Evolutionary conservation across 1,284 basidiomycete species (phyloP), one percentile per base, ranked within the genome.

Genomic region (Abortiporus biennis): DNA sequence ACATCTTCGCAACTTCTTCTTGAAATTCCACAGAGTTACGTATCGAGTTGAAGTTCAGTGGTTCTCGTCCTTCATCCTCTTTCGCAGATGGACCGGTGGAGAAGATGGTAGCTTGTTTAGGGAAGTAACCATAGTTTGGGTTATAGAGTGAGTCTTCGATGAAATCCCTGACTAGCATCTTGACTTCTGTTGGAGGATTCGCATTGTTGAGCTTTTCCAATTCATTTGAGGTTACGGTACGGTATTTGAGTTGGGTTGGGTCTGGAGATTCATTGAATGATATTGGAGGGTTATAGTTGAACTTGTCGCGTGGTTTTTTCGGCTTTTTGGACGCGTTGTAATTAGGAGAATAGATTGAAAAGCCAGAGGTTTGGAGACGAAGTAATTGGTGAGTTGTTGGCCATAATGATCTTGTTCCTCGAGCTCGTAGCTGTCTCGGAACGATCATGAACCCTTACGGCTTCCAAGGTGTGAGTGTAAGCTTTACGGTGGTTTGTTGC

Each of bases 71-170:
- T n/a, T n/a, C n/a, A n/a, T n/a, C n/a, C n/a, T n/a, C n/a, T n/a
- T n/a, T n/a, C n/a, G n/a, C n/a, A n/a, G n/a, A n/a, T n/a, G n/a
- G n/a, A n/a, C n/a, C n/a, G 2, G 83, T 67, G 33, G 81, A 75
- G 63, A 95, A 90, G 51, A 96, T 95, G 36, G 81, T 85, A 2
- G 87, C 93, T 57, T 92, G 85, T 54, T 87, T 86, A 19, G 90
- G 83, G 60, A 99, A 99, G 67, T 99, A 99, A 29, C 96, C 96
- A 58, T 99, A 99, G 59, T 92, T 67, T 2, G 93, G 94, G 58
- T 99, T 98, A 69, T 99, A 99, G 33, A 99, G 66, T 15, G 88
- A 85, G 61, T 99, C 96, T 57, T 98, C 91, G 51, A 99, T 94
- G 61, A 91, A 99, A 67, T 99, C 95, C 47, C 96, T 77, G 36